phyloP scores from a whole-genome alignment of 2,329 filamentous ascomycete genomes.

The Sporothrix brunneoviolacea region DNA sequence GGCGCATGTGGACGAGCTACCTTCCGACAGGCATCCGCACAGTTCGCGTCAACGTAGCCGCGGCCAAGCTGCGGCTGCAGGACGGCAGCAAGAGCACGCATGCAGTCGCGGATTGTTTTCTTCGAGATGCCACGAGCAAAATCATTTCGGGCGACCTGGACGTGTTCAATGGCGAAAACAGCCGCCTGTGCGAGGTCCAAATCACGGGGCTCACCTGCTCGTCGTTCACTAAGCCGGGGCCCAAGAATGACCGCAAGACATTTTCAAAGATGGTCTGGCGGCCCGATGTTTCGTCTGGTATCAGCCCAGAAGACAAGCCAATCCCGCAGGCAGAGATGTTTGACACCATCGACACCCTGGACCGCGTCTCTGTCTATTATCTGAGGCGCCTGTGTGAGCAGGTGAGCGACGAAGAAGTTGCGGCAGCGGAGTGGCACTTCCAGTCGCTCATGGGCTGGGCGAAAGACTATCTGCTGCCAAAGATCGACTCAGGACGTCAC shows the following conservation, averaged over 20 bases:
- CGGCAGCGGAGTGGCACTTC: constrained; percentile 14
- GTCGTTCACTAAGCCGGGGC: constrained; percentile 15
- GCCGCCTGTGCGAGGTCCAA: constrained; percentile 12
- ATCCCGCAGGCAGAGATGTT: constrained; percentile 1
- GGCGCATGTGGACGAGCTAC: constrained; percentile 26
- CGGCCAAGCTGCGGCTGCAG: constrained; percentile 3
- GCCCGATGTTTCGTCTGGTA: constrained; percentile 9
- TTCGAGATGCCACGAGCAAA: constrained; percentile 15
- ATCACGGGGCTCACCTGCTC: constrained; percentile 14
- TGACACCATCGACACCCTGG: constrained; percentile 5
- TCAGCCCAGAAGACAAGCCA: constrained; percentile 9
- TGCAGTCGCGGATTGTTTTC: constrained; percentile 13
- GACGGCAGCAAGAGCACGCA: background rate
- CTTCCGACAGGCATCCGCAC: constrained; percentile 25
- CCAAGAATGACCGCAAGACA: constrained; percentile 13
- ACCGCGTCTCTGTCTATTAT: constrained; percentile 12
- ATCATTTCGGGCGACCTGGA: constrained; percentile 14
- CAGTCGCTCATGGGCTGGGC: constrained; percentile 8
- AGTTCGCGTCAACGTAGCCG: constrained; percentile 12
- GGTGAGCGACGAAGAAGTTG: constrained; percentile 8
- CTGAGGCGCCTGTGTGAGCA: constrained; percentile 10
- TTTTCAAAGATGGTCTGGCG: constrained; percentile 14
- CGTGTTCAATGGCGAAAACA: constrained; percentile 10
- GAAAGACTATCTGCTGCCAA: constrained; percentile 12
- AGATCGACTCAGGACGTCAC: constrained; percentile 11